phyloP scores from a whole-genome alignment of 352 stramenopile genomes.

The Thalassiosira mediterranea region DNA sequence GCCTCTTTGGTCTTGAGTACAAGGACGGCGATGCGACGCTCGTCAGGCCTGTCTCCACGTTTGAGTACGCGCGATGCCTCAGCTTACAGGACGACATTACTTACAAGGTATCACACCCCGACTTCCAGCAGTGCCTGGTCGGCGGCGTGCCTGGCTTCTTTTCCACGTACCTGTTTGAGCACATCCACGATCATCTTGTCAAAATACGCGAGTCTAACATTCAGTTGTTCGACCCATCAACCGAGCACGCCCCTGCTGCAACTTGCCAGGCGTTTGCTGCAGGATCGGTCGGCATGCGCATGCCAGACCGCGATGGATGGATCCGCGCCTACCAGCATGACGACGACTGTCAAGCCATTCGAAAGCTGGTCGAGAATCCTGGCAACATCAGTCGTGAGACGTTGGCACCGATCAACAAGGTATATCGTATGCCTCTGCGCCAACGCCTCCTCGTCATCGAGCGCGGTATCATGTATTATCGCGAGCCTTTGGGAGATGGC shows the following conservation, averaged over 20 bases:
- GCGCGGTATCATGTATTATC: background rate
- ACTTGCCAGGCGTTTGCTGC: conserved; percentile 21
- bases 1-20: conserved; percentile 36
- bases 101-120: conserved; percentile 9
- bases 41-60: conserved; percentile 23
- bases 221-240: conserved; percentile 10
- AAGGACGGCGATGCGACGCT: background rate
- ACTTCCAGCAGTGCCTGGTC: background rate
- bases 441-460: conserved; percentile 6
- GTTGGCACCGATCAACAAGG: conserved; percentile 3
- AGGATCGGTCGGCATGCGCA: conserved; percentile 5
- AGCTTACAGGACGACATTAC: conserved; percentile 1
- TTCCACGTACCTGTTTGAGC: conserved; percentile 7
- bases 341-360: background rate
- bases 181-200: background rate
- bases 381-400: background rate
- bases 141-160: conserved; percentile 5
- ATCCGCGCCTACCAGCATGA: conserved; percentile 5
- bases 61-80: conserved; percentile 18
- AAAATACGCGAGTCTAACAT: background rate
- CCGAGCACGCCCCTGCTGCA: background rate
- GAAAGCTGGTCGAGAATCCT: conserved; percentile 9
- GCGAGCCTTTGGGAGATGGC: background rate
- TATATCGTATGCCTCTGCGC: background rate
- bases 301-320: conserved; percentile 11